Evolutionary conservation across 441 rosid species (phyloP).

Genomic region (Syzygium malaccense): DNA sequence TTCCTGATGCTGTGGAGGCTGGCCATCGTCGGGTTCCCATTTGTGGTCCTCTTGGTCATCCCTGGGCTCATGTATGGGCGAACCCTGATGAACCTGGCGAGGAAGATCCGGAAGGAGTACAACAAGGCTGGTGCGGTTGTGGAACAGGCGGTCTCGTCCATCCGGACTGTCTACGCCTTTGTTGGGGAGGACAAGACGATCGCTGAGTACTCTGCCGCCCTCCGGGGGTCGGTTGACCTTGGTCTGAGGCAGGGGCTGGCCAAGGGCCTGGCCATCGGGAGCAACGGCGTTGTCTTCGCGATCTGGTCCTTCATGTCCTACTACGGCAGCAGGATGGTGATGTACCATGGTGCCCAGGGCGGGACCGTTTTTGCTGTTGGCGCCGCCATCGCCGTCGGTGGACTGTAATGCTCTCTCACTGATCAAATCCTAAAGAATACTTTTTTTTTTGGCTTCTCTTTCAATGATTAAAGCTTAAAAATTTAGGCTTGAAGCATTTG

Average conservation of each 20-base stretch:
- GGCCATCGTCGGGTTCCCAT: conserved; percentile 63
- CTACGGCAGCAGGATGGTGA: conserved; percentile 81
- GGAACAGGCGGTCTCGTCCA: conserved; percentile 71
- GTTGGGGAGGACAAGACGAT: conserved; percentile 52
- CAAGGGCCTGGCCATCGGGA: conserved; percentile 76
- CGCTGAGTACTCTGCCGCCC: conserved; percentile 47
- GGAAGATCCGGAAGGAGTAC: conserved; percentile 65
- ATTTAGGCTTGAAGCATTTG: neutral
- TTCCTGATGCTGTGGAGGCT: conserved; percentile 63
- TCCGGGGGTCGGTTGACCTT: conserved; percentile 51
- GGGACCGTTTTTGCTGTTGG: conserved; percentile 73
- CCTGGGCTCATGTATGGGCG: conserved; percentile 72
- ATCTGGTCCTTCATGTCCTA: conserved; percentile 75
- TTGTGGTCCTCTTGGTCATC: conserved; percentile 45
- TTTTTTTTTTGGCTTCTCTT: neutral
- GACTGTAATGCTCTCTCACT: conserved; percentile 46
- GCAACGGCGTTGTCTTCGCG: conserved; percentile 64
- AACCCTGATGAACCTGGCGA: conserved; percentile 46
- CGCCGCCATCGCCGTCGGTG: conserved; percentile 54
- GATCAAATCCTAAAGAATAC: neutral
- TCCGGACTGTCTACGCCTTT: conserved; percentile 71
- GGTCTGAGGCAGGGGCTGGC: conserved; percentile 73
- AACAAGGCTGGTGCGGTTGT: conserved; percentile 55
- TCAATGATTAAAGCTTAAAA: neutral
- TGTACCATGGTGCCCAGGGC: conserved; percentile 72